Base-by-base conservation (phyloP, 768 basidiomycete species). In the Gyrodon lividus region DNA sequence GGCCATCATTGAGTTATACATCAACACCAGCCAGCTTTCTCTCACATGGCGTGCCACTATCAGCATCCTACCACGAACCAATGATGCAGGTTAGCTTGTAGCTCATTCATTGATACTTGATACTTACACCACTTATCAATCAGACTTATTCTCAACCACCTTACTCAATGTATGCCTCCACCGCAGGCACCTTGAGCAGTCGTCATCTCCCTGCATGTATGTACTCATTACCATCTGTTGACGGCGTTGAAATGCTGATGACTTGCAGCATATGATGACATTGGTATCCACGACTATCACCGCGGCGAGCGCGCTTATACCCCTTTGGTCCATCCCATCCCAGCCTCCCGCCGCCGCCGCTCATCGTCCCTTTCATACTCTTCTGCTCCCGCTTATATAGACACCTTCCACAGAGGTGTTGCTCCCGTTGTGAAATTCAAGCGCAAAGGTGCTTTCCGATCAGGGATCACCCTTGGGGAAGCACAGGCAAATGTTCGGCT, bases 401-500 rank as follows among this genome's bases (percentile, higher is more conserved):
- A 81, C 50, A 62, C 70, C n/a, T 80, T 76, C 62, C 77, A 75
- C 19, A 72, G 75, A 22, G 72, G 77, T 13, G 77, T 75, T 57
- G 72, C 77, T 23, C 69, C 76, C 35, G 71, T 80, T 48, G 72
- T 89, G 52, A 87, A 85, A 64, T 89, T 89, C 71, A 87, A 84
- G 69, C 80, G 83, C 64, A 88, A 84, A 72, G 84, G 83, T 10
- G 73, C 81, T 12, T 79, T 86, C 62, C 71, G 77, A 45, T 74
- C 80, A 19, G 87, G 87, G 6, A 77, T 89, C 58, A 81, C 77
- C 34, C 76, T 89, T 17, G 78, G 77, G 17, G 86, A 87, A 66
- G 87, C 87, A 14, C 84, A 87, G 59, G 77, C 81, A 30, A 81
- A 79, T 53, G 75, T 80, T 17, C 65, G 81, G 42, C 72, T 89